Evolutionary conservation across 192 early-diverging fungal species (phyloP).

Genomic region (Nowakowskiella sp.): DNA sequence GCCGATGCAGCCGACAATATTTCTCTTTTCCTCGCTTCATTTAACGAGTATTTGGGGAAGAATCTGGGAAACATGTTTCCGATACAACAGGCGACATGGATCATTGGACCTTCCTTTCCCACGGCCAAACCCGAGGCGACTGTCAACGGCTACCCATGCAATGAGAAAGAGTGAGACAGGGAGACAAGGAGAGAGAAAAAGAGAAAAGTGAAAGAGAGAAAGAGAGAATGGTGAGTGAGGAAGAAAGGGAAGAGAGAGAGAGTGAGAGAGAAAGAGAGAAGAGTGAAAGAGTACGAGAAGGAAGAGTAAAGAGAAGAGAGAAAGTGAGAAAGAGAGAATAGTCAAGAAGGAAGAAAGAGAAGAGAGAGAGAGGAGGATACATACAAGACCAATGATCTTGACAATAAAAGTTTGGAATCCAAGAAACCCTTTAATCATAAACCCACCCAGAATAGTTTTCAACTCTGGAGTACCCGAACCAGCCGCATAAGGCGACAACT

Average conservation of each 20-base stretch:
- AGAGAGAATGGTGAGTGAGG: not conserved
- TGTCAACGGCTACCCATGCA: conserved; percentile 63
- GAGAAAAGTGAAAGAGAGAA: not conserved
- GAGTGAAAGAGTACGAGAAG: not conserved
- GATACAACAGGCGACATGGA: conserved; percentile 84
- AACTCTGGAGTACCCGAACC: conserved; percentile 94
- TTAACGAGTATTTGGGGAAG: conserved; percentile 85
- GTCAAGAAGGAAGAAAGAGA: not conserved
- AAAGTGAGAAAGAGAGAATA: conserved; percentile 3
- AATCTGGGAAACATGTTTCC: conserved; percentile 79
- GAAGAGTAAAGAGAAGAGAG: not conserved
- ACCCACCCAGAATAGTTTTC: conserved; percentile 91
- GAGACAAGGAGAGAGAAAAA: not conserved
- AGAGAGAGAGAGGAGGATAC: conserved; percentile 2
- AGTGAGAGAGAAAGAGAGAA: not conserved
- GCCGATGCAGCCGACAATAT: conserved; percentile 87
- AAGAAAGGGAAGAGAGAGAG: not conserved
- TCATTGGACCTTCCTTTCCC: conserved; percentile 94
- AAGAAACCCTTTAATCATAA: conserved; percentile 84
- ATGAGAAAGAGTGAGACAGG: not conserved
- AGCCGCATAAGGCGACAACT: conserved; percentile 81
- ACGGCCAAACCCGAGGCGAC: conserved; percentile 85
- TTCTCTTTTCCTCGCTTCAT: conserved; percentile 90
- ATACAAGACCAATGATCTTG: conserved; percentile 75
- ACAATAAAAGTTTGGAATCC: conserved; percentile 75